Evolutionary conservation across 1,284 basidiomycete genomes (phyloP).

Genomic region (Cutaneotrichosporon sp.): DNA sequence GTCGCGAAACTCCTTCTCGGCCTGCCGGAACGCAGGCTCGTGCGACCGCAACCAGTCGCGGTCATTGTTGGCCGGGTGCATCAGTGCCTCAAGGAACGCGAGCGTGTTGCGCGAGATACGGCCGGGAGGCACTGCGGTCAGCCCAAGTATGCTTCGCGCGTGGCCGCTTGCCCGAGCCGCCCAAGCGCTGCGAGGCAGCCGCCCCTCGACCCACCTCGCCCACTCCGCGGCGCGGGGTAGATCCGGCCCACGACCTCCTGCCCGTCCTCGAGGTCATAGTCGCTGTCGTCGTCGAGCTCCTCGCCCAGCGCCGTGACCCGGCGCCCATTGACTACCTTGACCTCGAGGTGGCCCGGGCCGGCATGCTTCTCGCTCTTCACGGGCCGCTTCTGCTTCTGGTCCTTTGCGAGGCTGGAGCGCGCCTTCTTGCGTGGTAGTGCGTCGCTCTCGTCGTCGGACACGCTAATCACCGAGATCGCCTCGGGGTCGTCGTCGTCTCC

Average conservation of each 20-base stretch:
- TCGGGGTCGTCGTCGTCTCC: conserved; percentile 33
- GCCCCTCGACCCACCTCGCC: conserved; percentile 71
- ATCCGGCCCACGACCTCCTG: conserved; percentile 54
- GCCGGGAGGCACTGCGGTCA: conserved; percentile 69
- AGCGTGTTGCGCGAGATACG: conserved; percentile 82
- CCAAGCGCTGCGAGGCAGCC: too few relatives aligned
- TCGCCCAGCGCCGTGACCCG: not conserved
- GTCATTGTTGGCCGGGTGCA: conserved; percentile 77
- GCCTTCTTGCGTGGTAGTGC: conserved; percentile 20
- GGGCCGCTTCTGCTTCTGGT: not conserved
- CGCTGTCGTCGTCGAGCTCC: conserved; percentile 30
- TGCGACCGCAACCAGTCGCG: conserved; percentile 68
- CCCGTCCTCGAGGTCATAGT: conserved; percentile 35
- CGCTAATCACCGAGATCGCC: conserved; percentile 25
- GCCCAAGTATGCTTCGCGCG: not conserved
- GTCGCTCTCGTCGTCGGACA: conserved; percentile 31
- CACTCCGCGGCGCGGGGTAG: conserved; percentile 68
- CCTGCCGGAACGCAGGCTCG: conserved; percentile 76
- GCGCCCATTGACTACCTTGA: not conserved
- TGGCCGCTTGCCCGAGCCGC: too few relatives aligned
- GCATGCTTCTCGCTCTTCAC: not conserved
- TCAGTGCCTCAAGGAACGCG: conserved; percentile 69
- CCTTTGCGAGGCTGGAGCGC: not conserved
- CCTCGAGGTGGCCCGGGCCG: conserved; percentile 9
- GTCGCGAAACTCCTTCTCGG: conserved; percentile 83